A percentile compares a stretch with the other conserved stretches of the same genome.
Evolutionary conservation across 495 filamentous ascomycete species (phyloP).

Genomic region (Clavariopsis aquatica): DNA sequence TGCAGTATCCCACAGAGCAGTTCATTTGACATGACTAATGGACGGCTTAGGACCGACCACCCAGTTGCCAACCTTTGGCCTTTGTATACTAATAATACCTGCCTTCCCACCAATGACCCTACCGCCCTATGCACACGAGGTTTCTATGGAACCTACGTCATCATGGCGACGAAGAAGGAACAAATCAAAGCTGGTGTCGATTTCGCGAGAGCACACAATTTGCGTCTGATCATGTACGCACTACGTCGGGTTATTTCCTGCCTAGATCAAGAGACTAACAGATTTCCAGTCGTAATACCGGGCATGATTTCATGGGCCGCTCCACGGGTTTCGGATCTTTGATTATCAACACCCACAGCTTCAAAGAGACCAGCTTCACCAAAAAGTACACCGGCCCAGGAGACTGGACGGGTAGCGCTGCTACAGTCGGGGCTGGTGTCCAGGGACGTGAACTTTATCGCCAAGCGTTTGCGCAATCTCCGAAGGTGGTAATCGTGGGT

Average conservation of each 20-base stretch:
- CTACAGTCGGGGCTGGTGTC: constrained; percentile 54
- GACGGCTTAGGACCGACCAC: constrained; percentile 20
- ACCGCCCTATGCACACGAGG: constrained; percentile 27
- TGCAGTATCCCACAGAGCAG: neutral
- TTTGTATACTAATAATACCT: constrained; percentile 36
- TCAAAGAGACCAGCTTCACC: constrained; percentile 38
- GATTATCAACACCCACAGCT: constrained; percentile 37
- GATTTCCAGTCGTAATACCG: constrained; percentile 27
- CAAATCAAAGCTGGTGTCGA: constrained; percentile 37
- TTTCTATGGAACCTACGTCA: constrained; percentile 31
- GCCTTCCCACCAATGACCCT: constrained; percentile 24
- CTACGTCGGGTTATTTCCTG: neutral
- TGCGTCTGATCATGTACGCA: constrained; percentile 28
- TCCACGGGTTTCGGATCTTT: constrained; percentile 30
- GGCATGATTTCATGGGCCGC: constrained; percentile 40
- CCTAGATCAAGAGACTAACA: neutral
- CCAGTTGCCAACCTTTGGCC: constrained; percentile 31
- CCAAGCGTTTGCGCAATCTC: constrained; percentile 16
- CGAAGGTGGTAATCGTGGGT: constrained; percentile 32
- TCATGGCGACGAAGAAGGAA: constrained; percentile 32
- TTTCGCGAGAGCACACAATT: constrained; percentile 30
- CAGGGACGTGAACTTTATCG: constrained; percentile 50
- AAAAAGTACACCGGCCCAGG: constrained; percentile 41
- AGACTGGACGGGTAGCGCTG: constrained; percentile 50
- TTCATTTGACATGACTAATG: neutral